These are phyloP conservation scores for Meyerozyma athensensis DNA, from an alignment of 1,139 yeast genomes.

Conservation along the genomic window DNA sequence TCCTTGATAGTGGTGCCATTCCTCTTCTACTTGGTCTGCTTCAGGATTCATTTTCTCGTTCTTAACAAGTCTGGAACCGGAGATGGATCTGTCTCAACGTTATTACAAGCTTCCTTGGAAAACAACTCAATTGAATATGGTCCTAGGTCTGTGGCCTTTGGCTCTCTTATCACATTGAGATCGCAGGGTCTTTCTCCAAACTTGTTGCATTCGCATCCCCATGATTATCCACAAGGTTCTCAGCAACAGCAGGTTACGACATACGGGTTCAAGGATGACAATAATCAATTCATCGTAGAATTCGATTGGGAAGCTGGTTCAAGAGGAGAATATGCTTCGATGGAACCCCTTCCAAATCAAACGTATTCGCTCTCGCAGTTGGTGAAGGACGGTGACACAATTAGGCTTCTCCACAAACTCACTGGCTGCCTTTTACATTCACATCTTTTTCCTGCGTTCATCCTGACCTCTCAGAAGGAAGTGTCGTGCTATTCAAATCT, in stretches of 20 bases:
- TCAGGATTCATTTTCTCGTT: constrained; percentile 74
- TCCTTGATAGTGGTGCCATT: constrained; percentile 73
- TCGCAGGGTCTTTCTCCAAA: constrained; percentile 73
- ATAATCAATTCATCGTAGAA: constrained; percentile 59
- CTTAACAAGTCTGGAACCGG: constrained; percentile 78
- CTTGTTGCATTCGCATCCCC: constrained; percentile 66
- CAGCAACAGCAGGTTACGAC: constrained; percentile 73
- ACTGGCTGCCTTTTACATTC: constrained; percentile 60
- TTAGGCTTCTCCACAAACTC: constrained; percentile 51
- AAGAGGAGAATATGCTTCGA: constrained; percentile 25
- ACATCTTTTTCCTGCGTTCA: constrained; percentile 52
- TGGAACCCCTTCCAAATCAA: constrained; percentile 26
- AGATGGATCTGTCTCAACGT: constrained; percentile 66
- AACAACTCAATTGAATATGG: constrained; percentile 49
- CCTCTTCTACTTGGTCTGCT: constrained; percentile 60
- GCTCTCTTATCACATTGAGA: constrained; percentile 60
- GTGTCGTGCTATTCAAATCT: constrained; percentile 67
- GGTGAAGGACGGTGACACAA: constrained; percentile 46
- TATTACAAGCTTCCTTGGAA: constrained; percentile 63
- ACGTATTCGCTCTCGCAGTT: constrained; percentile 19
- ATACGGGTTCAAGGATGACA: constrained; percentile 66
- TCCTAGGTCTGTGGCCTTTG: constrained; percentile 59
- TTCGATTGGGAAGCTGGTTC: constrained; percentile 27
- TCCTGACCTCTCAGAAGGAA: constrained; percentile 51
- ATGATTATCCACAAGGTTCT: constrained; percentile 67